These are phyloP conservation scores for Suillus tomentosus DNA, from an alignment of 768 basidiomycete species.

Conservation along the genomic window DNA sequence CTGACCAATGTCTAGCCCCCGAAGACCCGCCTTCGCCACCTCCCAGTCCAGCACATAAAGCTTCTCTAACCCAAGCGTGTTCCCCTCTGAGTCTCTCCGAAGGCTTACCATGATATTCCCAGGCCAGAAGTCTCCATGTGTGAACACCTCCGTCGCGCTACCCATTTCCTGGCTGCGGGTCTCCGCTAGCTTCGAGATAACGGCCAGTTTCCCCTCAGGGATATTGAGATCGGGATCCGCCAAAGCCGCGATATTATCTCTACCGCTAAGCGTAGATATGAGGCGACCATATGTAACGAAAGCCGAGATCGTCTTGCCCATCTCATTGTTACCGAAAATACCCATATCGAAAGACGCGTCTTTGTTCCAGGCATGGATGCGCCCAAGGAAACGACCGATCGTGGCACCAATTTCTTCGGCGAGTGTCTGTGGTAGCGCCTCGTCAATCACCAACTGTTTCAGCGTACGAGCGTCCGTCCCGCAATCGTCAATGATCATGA, in stretches of 20 bases:
- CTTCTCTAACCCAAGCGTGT: constrained; percentile 34
- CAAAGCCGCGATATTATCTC: constrained; percentile 36
- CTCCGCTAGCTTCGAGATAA: constrained; percentile 35
- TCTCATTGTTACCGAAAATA: constrained; percentile 41
- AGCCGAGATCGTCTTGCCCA: constrained; percentile 44
- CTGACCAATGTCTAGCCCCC: constrained; percentile 63
- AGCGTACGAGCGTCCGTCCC: constrained; percentile 42
- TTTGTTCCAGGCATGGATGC: constrained; percentile 52
- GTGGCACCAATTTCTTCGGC: constrained; percentile 50
- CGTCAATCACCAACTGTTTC: constrained; percentile 43
- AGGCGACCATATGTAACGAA: constrained; percentile 48
- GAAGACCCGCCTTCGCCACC: constrained; percentile 54
- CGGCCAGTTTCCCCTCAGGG: constrained; percentile 36
- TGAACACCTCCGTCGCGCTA: constrained; percentile 33
- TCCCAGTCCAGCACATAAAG: constrained; percentile 70
- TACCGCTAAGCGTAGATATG: constrained; percentile 39
- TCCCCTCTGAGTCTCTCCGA: constrained; percentile 29
- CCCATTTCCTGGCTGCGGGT: constrained; percentile 34
- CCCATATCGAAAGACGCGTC: constrained; percentile 30
- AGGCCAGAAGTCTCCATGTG: constrained; percentile 70
- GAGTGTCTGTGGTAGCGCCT: constrained; percentile 29
- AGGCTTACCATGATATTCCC: constrained; percentile 61
- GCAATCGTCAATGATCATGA: constrained; percentile 65
- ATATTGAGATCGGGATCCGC: constrained; percentile 44
- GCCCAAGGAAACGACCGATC: constrained; percentile 57